Conservation (phyloP, 208 protist genomes). For the Balamuthia mandrillaris region DNA sequence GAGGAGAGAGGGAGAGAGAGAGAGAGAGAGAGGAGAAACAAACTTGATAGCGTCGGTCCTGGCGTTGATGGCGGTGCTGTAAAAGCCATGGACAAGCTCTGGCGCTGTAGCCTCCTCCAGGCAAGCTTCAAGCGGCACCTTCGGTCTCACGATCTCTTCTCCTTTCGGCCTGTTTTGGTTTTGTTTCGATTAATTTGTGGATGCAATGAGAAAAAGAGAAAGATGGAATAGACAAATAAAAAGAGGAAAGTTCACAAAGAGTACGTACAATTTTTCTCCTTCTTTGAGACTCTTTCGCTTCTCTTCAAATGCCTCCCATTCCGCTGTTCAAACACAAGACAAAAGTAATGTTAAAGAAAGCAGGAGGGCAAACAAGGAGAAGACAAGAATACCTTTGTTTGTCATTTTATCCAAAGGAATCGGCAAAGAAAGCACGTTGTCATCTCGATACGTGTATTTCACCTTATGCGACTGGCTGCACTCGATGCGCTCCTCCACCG, state of each 20-base stretch:
- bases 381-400: slow-evolving; percentile 44
- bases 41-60: slow-evolving; percentile 58
- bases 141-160: slow-evolving; percentile 46
- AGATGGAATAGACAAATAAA: background rate
- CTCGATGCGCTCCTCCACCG: slow-evolving; percentile 80
- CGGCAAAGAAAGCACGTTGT: slow-evolving; percentile 81
- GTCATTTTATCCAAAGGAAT: slow-evolving; percentile 77
- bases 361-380: background rate
- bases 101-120: slow-evolving; percentile 33
- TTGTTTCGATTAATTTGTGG: slow-evolving; percentile 22
- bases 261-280: slow-evolving; percentile 11
- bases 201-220: background rate
- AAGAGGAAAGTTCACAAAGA: background rate
- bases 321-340: background rate
- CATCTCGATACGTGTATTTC: slow-evolving; percentile 79
- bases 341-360: background rate
- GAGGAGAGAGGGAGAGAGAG: background rate
- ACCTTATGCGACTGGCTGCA: slow-evolving; percentile 81
- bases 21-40: background rate
- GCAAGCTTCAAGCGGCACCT: slow-evolving; percentile 51
- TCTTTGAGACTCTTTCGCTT: slow-evolving; percentile 52
- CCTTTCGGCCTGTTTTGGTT: background rate
- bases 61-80: slow-evolving; percentile 45
- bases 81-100: slow-evolving; percentile 54
- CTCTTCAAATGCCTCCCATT: slow-evolving; percentile 39